Conservation (phyloP, 139 green algal species). For the Closterium sp. region DNA sequence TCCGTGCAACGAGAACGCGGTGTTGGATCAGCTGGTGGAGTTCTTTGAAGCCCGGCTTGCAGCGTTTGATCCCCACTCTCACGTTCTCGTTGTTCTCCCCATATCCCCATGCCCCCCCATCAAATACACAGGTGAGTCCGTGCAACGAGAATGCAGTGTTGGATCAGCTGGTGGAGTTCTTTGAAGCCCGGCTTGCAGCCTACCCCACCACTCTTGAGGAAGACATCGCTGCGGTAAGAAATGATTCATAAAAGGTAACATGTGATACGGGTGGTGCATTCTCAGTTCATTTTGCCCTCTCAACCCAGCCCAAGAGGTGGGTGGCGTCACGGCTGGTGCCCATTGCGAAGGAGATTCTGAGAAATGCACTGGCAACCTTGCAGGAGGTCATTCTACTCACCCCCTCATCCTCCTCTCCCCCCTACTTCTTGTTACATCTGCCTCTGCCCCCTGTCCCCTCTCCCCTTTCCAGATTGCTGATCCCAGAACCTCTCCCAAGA, state of each 20-base stretch:
- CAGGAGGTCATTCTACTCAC: not conserved
- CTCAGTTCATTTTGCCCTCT: not conserved
- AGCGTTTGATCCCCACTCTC: too few relatives aligned
- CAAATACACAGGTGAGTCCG: slow-evolving; percentile 39
- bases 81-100: too few relatives aligned
- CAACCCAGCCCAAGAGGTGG: not conserved
- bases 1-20: too few relatives aligned
- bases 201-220: slow-evolving; percentile 65
- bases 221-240: slow-evolving; percentile 56
- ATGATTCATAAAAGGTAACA: not conserved
- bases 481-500: not conserved
- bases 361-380: not conserved
- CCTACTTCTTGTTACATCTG: too few relatives aligned
- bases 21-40: too few relatives aligned
- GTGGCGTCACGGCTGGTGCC: slow-evolving; percentile 12
- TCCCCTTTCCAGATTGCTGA: not conserved
- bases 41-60: too few relatives aligned
- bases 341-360: slow-evolving; percentile 30
- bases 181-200: slow-evolving; percentile 57
- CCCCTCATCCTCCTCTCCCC: not conserved
- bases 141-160: slow-evolving; percentile 62
- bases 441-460: too few relatives aligned
- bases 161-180: slow-evolving; percentile 58
- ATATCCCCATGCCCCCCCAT: too few relatives aligned
- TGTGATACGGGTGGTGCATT: too few relatives aligned